phyloP scores from a whole-genome alignment of 1,284 basidiomycete genomes.

The Tetrapyrgos nigripes region DNA sequence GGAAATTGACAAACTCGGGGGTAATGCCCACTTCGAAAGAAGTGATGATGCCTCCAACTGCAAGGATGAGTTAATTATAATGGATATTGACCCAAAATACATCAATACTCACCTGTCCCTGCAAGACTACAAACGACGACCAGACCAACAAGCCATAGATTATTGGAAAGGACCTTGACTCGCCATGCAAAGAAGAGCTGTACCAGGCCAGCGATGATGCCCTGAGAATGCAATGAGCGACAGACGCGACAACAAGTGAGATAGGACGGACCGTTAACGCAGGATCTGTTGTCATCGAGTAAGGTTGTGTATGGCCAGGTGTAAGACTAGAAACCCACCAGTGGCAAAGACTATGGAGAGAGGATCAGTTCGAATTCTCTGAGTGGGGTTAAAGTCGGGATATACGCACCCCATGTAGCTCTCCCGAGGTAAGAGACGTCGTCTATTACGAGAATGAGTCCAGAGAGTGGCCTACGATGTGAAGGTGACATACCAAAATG shows the following conservation, averaged over 20 bases:
- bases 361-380: not conserved
- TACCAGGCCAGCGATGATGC: conserved; percentile 40
- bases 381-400: not conserved
- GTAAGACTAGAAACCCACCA: conserved; percentile 26
- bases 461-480: not conserved
- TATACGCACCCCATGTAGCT: conserved; percentile 40
- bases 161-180: conserved; percentile 38
- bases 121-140: conserved; percentile 34
- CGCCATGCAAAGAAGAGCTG: conserved; percentile 47
- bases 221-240: conserved; percentile 26
- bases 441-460: conserved; percentile 21
- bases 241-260: not conserved
- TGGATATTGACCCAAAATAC: not conserved
- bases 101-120: conserved; percentile 21
- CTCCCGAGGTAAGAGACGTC: conserved; percentile 33
- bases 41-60: conserved; percentile 36
- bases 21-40: conserved; percentile 28
- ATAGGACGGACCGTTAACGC: conserved; percentile 34
- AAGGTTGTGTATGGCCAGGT: not conserved
- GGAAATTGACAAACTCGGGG: conserved; percentile 38
- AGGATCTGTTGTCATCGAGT: conserved; percentile 29
- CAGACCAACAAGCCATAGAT: conserved; percentile 25
- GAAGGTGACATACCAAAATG: conserved; percentile 38
- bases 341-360: conserved; percentile 39
- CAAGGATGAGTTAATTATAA: conserved; percentile 1